phyloP scores from a whole-genome alignment of 176 grass and related monocot species.

The Hordeum marinum region DNA sequence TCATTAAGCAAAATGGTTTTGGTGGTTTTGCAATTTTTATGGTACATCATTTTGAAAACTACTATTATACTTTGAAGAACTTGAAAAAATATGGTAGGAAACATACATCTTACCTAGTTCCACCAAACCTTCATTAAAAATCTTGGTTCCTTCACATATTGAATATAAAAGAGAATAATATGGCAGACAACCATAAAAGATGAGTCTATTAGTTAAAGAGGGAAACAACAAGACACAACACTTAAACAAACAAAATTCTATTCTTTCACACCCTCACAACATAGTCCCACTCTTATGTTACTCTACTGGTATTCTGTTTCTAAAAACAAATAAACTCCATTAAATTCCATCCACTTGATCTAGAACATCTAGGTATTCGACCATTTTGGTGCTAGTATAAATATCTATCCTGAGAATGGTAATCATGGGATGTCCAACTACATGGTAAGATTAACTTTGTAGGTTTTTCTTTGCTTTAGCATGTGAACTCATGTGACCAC shows the following conservation, averaged over 20 bases:
- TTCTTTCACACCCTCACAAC: neutral
- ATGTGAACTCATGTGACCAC: constrained; percentile 32
- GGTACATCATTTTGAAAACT: too few species aligned
- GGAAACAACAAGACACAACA: neutral
- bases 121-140: neutral
- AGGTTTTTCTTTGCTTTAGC: neutral
- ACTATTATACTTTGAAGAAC: too few species aligned
- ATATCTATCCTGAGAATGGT: neutral
- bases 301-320: neutral
- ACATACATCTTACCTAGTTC: neutral
- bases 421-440: neutral
- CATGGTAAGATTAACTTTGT: neutral
- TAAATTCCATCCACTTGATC: neutral
- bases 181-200: neutral
- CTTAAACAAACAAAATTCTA: neutral
- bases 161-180: neutral
- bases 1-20: too few species aligned
- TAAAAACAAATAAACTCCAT: neutral
- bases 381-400: neutral
- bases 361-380: neutral
- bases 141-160: neutral
- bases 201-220: neutral
- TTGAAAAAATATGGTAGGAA: too few species aligned
- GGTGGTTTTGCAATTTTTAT: too few species aligned
- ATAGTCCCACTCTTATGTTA: neutral